Base-by-base conservation (phyloP, 177 flowering plant species). In the Vitis hybrid region DNA sequence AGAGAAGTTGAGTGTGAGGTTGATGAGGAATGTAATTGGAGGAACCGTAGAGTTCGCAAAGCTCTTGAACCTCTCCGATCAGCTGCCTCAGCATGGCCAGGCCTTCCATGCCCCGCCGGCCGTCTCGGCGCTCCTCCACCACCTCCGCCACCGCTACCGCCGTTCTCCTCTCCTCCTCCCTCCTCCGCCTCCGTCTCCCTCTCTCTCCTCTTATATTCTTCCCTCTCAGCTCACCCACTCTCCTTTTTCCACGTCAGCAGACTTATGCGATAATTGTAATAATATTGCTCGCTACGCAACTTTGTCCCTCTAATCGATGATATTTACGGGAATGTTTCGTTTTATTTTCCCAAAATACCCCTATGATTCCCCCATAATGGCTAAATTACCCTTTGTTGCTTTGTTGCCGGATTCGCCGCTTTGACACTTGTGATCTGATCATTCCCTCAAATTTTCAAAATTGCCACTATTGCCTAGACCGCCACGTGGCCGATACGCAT, bases 1-100 rank as follows among this genome's bases (percentile, higher is more conserved):
- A 80, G 65, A 62, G 80, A 29, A 53, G 79, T 50, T 63, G 63
- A 63, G 15, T 66, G 31, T 39, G 54, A 69, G 56, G 62, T 29
- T 59, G 78, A 65, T 63, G 79, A 75, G 53, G 72, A 71, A 31
- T 61, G 51, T 50, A 15, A 48, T 79, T 71, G 67, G 77, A 72
- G 60, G 88, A 81, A 61, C 78, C 85, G 81, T 82, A 84, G 79
- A 89, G 82, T 62, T 87, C 79, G 55, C 84, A 76, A 69, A 86
- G 81, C 78, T 90, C 86, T 68, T 90, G 86, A 78, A 92, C 85
- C 86, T 90, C 92, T 62, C 86, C 90, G 77, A 92, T 91, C 68
- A 92, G 76, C 71, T 90, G 91, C 82, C 90, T 85, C 51, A 90
- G 87, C 96, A 91, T 89, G 83, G 90, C 89, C 82, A 82, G 70